phyloP scores from a whole-genome alignment of 2,329 filamentous ascomycete genomes.

The Seiridium unicorne region DNA sequence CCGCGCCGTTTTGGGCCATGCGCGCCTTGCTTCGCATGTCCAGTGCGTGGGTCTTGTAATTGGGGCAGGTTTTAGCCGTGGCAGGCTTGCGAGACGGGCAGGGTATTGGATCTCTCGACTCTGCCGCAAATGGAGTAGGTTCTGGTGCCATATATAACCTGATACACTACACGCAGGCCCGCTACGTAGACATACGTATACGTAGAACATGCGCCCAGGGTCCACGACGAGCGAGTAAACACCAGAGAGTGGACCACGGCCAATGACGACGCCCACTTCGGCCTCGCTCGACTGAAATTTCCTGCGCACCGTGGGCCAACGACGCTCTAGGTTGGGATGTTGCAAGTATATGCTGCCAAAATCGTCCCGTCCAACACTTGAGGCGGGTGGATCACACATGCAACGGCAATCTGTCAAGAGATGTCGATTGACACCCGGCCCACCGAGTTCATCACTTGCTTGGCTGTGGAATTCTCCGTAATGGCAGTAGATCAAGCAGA shows the following conservation, averaged over 20 bases:
- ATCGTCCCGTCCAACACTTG: background rate
- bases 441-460: no score
- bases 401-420: background rate
- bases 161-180: constrained; percentile 12
- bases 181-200: constrained; percentile 4
- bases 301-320: background rate
- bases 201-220: background rate
- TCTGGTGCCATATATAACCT: constrained; percentile 12
- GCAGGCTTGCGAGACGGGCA: constrained; percentile 27
- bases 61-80: constrained; percentile 14
- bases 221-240: background rate
- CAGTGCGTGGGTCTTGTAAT: constrained; percentile 8
- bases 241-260: background rate
- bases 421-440: background rate
- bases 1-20: constrained; percentile 8
- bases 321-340: background rate
- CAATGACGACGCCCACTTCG: constrained; percentile 9
- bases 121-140: constrained; percentile 6
- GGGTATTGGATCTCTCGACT: constrained; percentile 17
- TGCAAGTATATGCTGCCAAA: background rate
- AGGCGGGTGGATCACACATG: constrained; percentile 3
- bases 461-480: no score
- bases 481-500: no score
- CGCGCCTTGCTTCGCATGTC: background rate
- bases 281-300: constrained; percentile 7